These are phyloP conservation scores for Cucurbita pepo DNA, from an alignment of 306 rosid species.

Conservation along the genomic window DNA sequence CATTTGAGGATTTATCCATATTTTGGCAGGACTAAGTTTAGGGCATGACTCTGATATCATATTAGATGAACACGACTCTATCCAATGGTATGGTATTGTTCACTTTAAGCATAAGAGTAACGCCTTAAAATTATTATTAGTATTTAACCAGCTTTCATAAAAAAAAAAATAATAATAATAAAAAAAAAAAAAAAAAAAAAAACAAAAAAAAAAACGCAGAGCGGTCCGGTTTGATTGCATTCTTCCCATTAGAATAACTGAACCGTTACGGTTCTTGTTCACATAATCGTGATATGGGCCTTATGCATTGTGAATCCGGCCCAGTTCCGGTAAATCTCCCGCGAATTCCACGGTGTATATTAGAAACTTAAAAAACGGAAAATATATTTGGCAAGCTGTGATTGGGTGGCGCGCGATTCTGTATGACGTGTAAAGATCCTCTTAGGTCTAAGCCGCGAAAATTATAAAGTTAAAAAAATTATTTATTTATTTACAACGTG, in stretches of 20 bases:
- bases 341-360: not conserved
- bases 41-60: too few species aligned
- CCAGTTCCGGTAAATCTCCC: slow-evolving; percentile 7
- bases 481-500: not conserved
- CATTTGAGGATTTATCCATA: too few species aligned
- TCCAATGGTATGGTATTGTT: too few species aligned
- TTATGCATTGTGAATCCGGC: not conserved
- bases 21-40: too few species aligned
- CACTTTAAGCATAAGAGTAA: too few species aligned
- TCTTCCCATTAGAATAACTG: not conserved
- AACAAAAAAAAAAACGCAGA: not conserved
- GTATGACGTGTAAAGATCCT: not conserved
- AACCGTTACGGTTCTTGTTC: not conserved
- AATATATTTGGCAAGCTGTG: not conserved
- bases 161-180: too few species aligned
- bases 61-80: too few species aligned
- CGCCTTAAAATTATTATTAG: too few species aligned
- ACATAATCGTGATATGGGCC: not conserved
- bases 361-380: not conserved
- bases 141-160: too few species aligned
- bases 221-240: not conserved
- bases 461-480: not conserved
- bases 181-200: too few species aligned
- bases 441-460: slow-evolving; percentile 4
- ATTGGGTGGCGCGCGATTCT: not conserved